Base-by-base conservation (phyloP, 495 filamentous ascomycete genomes). In the Parachaetomium inaequale region DNA sequence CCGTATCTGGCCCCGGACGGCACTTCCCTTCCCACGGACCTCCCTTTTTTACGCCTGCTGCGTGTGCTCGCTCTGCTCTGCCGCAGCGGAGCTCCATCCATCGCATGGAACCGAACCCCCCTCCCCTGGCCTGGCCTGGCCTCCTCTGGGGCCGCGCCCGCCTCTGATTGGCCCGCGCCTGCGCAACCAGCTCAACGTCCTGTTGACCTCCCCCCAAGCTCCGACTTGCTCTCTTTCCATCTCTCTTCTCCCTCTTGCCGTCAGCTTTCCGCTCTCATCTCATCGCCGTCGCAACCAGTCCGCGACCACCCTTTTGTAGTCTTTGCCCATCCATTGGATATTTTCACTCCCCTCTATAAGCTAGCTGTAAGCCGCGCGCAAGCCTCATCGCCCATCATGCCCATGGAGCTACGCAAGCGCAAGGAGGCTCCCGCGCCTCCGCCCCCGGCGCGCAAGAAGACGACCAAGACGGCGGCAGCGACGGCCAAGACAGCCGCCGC, bases 341-440 rank as follows among this genome's bases (percentile, higher is more conserved):
- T 40, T n/a, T 25, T 58, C 58, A 3, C 1, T 25, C 34, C 51
- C 26, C 29, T 43, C 43, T 54, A 17, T 53, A 52, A 52, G 46
- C 53, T 66, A 52, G 46, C 53, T 66, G 40, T 53, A 54, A 61
- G 32, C 32, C 50, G 28, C 51, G 42, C 55, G 58, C 43, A 53
- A 58, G 23, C 32, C n/a, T 42, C 38, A 59, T 10, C 8, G 45
- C 49, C 43, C 56, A 62, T 52, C 60, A 84, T 84, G 81, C 77
- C 78, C 66, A 73, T 76, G 59, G 88, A 91, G 77, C 79, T 91
- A 42, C 83, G 88, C 72, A 92, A 92, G 79, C 86, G 88, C 78
- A 90, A 90, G 75, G 83, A 87, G 55, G 79, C 82, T 47, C 79
- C 81, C 60, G 81, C 84, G 29, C 78, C 79, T 45, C 75, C 82